Evolutionary conservation across 139 green algal genomes (phyloP), one percentile per base, ranked within the genome.

Genomic region (Chlorella sp.): DNA sequence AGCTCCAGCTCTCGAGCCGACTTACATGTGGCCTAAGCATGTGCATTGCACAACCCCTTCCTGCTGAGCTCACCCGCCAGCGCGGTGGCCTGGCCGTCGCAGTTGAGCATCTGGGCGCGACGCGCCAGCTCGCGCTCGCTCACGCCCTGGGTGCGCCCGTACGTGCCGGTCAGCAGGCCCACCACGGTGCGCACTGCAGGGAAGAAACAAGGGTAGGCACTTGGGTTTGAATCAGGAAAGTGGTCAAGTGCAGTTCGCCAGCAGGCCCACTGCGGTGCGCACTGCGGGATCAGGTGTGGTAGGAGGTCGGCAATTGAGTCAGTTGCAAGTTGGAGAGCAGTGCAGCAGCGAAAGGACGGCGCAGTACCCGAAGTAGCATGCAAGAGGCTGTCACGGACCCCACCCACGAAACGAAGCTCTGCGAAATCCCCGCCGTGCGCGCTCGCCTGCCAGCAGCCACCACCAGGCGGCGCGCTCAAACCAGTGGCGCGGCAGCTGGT

Each of bases 101-200:
- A 80, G 73, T 46, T 67, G 73, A 80, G 19, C 46, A 80, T 51
- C 46, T 41, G 44, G 46, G 73, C 73, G 3, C 73, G 46, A n/a
- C 48, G 41, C 17, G 73, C 73, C 73, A 80, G 73, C 73, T 80
- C 48, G 19, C 73, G 73, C 73, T 80, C 73, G 48, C 73, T 73
- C 32, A 43, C 73, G n/a, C 48, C 19, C 17, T 40, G 46, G 38
- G 16, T 44, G 43, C 40, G 46, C n/a, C 73, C 48, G 0, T 13
- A 64, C 0, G 73, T 80, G 46, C 73, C 73, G 6, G 46, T 67
- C 46, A 80, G 46, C 43, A 64, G 48, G 24, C 46, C 73, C 46
- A 80, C 73, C 28, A 80, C 2, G 11, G 46, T 64, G 14, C 73
- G 73, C 73, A 80, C 73, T 80, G 46, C 46, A n/a, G n/a, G n/a